Evolutionary conservation across 805 yeast genomes (phyloP).

Genomic region (Clavispora phyllophila): DNA sequence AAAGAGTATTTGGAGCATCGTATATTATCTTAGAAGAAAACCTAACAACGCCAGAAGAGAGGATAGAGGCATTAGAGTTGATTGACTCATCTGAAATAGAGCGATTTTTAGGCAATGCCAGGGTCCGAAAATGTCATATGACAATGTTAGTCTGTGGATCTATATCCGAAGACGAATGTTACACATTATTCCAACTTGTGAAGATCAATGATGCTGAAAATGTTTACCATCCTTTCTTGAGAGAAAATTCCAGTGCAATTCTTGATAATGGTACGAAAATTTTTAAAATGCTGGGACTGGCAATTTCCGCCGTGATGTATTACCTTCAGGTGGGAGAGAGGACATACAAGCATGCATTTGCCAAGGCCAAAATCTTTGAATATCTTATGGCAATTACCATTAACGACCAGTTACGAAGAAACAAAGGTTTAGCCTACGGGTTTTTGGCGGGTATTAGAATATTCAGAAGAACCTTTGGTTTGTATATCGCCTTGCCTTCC

Average conservation of each 20-base stretch:
- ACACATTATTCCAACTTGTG: not conserved
- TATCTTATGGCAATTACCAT: conserved; percentile 42
- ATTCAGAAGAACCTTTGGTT: conserved; percentile 49
- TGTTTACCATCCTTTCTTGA: not conserved
- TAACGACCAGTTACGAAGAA: conserved; percentile 45
- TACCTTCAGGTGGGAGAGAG: conserved; percentile 57
- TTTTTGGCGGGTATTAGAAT: conserved; percentile 54
- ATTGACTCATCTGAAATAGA: conserved; percentile 33
- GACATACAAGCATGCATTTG: conserved; percentile 23
- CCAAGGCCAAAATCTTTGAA: conserved; percentile 44
- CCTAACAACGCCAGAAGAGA: conserved; percentile 49
- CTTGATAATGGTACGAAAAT: not conserved
- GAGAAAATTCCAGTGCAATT: not conserved
- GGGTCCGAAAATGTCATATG: not conserved
- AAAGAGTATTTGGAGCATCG: conserved; percentile 46
- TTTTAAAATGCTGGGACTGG: conserved; percentile 40
- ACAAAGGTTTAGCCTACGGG: conserved; percentile 58
- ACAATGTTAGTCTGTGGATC: conserved; percentile 53
- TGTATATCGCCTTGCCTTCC: conserved; percentile 56
- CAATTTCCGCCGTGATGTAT: conserved; percentile 40
- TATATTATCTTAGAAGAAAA: conserved; percentile 51
- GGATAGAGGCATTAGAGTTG: conserved; percentile 53
- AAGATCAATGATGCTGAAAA: not conserved
- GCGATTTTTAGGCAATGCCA: conserved; percentile 22
- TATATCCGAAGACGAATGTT: conserved; percentile 16